Percentiles rank a stretch among this genome's conserved stretches.
These are phyloP conservation scores for Epipyxis sp. DNA, from an alignment of 108 stramenopile genomes.

Conservation along the genomic window DNA sequence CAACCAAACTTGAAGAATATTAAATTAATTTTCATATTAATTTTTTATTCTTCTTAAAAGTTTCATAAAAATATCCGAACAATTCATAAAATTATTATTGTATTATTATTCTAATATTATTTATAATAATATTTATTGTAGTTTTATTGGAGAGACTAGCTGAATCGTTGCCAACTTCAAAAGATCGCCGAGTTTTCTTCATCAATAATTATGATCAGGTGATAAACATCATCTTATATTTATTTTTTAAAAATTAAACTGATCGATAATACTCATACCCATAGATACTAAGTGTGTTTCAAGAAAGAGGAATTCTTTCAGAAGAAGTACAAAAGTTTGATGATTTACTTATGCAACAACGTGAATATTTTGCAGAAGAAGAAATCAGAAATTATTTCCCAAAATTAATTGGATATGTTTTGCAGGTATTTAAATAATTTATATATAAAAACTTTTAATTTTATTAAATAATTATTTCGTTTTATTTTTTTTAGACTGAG, in stretches of 20 bases:
- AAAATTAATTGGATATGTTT: conserved; percentile 87
- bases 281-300: conserved; percentile 78
- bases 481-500: too few species aligned
- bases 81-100: too few species aligned
- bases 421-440: conserved; percentile 59
- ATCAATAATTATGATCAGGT: conserved; percentile 91
- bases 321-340: conserved; percentile 86
- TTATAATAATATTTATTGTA: too few species aligned
- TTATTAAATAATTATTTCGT: too few species aligned
- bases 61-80: too few species aligned
- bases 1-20: too few species aligned
- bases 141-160: conserved; percentile 68
- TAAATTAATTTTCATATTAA: too few species aligned
- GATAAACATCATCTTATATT: background rate
- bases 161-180: conserved; percentile 71
- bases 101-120: too few species aligned
- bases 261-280: background rate
- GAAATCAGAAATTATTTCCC: conserved; percentile 78
- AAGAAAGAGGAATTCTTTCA: conserved; percentile 76
- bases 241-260: too few species aligned
- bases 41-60: too few species aligned
- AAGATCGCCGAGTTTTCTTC: conserved; percentile 82
- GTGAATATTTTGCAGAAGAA: conserved; percentile 95
- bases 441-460: too few species aligned
- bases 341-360: conserved; percentile 74